A percentile compares a stretch with the other conserved stretches of the same genome.
phyloP scores from a whole-genome alignment of 2,329 filamentous ascomycete genomes.

The Talaromyces atroroseus region DNA sequence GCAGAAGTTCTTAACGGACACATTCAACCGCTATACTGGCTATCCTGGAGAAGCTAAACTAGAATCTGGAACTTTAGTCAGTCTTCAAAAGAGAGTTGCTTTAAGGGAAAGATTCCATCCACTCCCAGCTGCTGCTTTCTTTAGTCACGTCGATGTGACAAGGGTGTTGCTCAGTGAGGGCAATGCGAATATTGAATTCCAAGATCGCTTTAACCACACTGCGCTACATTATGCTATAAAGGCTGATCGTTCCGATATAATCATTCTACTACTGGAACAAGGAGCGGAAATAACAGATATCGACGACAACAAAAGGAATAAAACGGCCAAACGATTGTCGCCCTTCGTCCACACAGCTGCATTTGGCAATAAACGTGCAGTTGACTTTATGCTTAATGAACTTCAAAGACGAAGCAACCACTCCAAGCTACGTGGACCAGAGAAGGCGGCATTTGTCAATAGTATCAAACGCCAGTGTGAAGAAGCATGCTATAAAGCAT shows the following conservation, averaged over 20 bases:
- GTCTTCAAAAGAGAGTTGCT: background rate
- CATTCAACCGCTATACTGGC: background rate
- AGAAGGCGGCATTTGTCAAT: background rate
- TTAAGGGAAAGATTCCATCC: background rate
- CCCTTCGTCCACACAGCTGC: background rate
- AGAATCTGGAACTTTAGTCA: background rate
- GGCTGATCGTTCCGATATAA: background rate
- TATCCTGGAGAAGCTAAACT: background rate
- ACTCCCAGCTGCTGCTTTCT: conserved; percentile 3
- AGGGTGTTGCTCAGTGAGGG: background rate
- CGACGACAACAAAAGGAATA: no score
- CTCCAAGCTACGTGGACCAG: background rate
- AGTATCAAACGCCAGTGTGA: background rate
- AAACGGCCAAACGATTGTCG: background rate
- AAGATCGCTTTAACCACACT: background rate
- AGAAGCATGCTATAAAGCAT: conserved; percentile 1
- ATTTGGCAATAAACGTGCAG: background rate
- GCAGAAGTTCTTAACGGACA: background rate
- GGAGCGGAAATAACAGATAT: background rate
- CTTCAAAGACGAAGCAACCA: conserved; percentile 5
- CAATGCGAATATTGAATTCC: conserved; percentile 2
- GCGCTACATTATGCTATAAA: conserved; percentile 6
- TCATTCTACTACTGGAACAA: conserved; percentile 4
- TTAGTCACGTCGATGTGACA: background rate
- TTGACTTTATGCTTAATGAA: conserved; percentile 4